Conservation (phyloP, 805 yeast species). For the Komagataella mondaviorum region DNA sequence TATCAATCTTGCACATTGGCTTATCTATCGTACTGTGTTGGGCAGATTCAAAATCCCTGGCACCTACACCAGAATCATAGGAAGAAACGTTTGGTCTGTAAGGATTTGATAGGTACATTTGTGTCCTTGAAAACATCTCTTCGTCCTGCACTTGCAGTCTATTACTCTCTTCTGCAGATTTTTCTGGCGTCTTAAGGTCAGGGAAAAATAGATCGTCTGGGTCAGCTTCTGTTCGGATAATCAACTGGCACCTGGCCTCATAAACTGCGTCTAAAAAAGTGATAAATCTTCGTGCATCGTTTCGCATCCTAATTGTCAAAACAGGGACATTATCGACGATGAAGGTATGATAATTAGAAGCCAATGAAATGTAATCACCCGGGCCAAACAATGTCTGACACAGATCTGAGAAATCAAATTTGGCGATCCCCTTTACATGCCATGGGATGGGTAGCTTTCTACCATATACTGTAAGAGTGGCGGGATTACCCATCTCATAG, state of each 20-base stretch:
- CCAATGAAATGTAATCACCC: conserved; percentile 57
- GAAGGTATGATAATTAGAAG: conserved; percentile 43
- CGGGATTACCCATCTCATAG: conserved; percentile 5
- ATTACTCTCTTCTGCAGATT: neutral
- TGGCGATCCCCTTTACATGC: conserved; percentile 27
- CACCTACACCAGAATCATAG: conserved; percentile 31
- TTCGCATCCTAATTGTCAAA: conserved; percentile 39
- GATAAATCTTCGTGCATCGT: conserved; percentile 58
- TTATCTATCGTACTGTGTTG: conserved; percentile 8
- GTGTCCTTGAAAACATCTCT: conserved; percentile 58
- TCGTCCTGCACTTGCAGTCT: conserved; percentile 35
- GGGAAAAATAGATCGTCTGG: conserved; percentile 54
- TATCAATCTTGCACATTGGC: conserved; percentile 8
- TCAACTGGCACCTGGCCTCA: conserved; percentile 52
- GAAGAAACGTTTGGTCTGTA: conserved; percentile 58
- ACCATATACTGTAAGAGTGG: conserved; percentile 38
- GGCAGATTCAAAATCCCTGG: conserved; percentile 13
- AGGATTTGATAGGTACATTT: conserved; percentile 45
- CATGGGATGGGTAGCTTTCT: conserved; percentile 33
- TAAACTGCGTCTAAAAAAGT: conserved; percentile 57
- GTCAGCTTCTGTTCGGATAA: conserved; percentile 32
- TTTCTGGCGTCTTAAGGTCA: conserved; percentile 16
- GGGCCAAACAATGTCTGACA: conserved; percentile 48
- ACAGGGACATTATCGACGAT: conserved; percentile 50
- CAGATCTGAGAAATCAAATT: conserved; percentile 36